Evolutionary conservation across 129 eudicot species (phyloP).

Genomic region (Saussurea involucrata): DNA sequence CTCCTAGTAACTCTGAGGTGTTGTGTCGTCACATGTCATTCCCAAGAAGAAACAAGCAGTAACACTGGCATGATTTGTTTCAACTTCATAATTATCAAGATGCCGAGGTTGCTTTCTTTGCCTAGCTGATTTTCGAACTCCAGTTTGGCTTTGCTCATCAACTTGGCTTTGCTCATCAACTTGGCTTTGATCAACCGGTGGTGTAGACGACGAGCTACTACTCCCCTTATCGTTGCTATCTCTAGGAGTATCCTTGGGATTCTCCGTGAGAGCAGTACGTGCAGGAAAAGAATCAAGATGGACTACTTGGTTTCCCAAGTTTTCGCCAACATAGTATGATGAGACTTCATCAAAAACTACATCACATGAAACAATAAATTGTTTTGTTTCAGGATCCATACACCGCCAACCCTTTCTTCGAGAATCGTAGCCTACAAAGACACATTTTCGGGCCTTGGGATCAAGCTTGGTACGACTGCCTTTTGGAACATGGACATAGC

Average conservation of each 20-base stretch:
- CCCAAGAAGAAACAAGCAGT: background rate
- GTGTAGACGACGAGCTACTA: background rate
- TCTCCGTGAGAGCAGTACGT: background rate
- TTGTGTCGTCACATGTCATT: background rate
- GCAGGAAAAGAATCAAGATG: background rate
- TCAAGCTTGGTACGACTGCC: too few species aligned
- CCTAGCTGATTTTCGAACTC: background rate
- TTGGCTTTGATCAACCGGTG: background rate
- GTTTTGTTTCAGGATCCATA: background rate
- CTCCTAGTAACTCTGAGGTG: background rate
- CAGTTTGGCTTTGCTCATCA: background rate
- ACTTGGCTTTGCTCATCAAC: background rate
- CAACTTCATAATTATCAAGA: background rate
- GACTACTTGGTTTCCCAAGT: background rate
- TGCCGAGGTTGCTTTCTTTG: background rate
- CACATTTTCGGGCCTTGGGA: too few species aligned
- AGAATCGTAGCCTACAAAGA: slow-evolving; percentile 9
- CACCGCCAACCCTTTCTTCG: slow-evolving; percentile 3
- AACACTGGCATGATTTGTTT: background rate
- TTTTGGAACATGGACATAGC: background rate
- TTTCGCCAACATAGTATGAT: background rate
- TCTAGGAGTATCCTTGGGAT: background rate
- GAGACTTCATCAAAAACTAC: slow-evolving; percentile 6
- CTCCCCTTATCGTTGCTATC: background rate
- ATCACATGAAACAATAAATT: background rate